A percentile compares a stretch with the other conserved stretches of the same genome.
These are phyloP conservation scores for Quercus mongolica DNA, from an alignment of 306 rosid genomes.

Conservation along the genomic window DNA sequence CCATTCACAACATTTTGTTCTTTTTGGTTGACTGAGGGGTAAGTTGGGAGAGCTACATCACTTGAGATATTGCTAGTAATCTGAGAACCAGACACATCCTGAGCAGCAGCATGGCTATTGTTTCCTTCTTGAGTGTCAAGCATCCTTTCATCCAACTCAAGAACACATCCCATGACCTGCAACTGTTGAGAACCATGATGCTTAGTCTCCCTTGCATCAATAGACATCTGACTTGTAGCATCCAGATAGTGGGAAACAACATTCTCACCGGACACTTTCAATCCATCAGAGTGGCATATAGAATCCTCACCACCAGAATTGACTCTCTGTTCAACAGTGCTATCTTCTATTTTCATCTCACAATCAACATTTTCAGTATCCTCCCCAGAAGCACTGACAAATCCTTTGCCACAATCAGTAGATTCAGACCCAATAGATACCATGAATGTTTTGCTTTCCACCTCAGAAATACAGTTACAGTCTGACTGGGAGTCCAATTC, in stretches of 20 bases:
- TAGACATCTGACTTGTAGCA: conserved; percentile 8
- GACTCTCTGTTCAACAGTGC: conserved; percentile 1
- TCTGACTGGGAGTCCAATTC: conserved; percentile 26
- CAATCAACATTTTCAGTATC: conserved; percentile 22
- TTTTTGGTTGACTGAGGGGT: conserved; percentile 2
- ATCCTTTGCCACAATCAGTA: background rate
- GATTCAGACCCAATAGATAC: conserved; percentile 17
- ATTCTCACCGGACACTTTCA: conserved; percentile 21
- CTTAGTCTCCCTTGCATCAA: background rate
- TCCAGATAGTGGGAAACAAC: conserved; percentile 16
- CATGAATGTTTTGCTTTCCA: conserved; percentile 20
- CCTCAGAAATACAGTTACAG: conserved; percentile 9
- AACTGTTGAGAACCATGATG: conserved; percentile 13
- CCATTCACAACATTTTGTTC: conserved; percentile 20
- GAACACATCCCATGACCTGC: background rate
- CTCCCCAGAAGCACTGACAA: conserved; percentile 19
- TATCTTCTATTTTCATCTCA: conserved; percentile 21
- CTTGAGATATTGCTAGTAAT: conserved; percentile 18
- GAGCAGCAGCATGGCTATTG: conserved; percentile 17
- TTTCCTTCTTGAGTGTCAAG: conserved; percentile 21
- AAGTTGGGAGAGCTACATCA: conserved; percentile 23
- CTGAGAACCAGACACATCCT: conserved; percentile 17
- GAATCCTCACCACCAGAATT: conserved; percentile 23
- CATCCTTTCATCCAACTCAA: conserved; percentile 4
- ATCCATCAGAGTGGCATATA: conserved; percentile 17